Conservation (phyloP, 2,329 filamentous ascomycete species). For the Dothideomycetes sp. region DNA sequence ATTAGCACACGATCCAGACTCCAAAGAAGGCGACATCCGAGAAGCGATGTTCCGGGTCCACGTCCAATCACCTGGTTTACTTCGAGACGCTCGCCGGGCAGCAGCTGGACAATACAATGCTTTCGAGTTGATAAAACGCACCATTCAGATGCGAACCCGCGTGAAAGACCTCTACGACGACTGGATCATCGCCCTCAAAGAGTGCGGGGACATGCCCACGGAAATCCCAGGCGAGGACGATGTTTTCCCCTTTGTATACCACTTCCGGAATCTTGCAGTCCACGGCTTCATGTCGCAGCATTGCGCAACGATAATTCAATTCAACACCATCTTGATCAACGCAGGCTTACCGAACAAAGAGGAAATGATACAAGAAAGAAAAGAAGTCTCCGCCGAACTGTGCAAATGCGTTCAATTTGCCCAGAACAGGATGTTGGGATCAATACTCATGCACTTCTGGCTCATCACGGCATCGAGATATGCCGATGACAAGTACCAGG, state of each 20-base stretch:
- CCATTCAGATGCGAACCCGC: background rate
- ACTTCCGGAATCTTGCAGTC: conserved; percentile 5
- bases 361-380: background rate
- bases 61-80: conserved; percentile 9
- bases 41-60: conserved; percentile 7
- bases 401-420: conserved; percentile 4
- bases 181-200: conserved; percentile 3
- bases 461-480: conserved; percentile 5
- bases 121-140: conserved; percentile 1
- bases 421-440: conserved; percentile 3
- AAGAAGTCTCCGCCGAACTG: background rate
- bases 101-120: conserved; percentile 2
- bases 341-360: conserved; percentile 1
- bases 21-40: background rate
- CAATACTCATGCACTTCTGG: conserved; percentile 10
- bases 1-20: conserved; percentile 1
- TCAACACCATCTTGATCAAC: conserved; percentile 7
- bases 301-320: conserved; percentile 3
- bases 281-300: conserved; percentile 12
- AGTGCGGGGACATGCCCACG: background rate
- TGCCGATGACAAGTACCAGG: conserved; percentile 4
- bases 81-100: conserved; percentile 4
- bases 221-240: conserved; percentile 9
- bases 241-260: conserved; percentile 1
- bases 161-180: conserved; percentile 5